phyloP scores from a whole-genome alignment of 208 protist species.

The Herpetomonas tarakana region DNA sequence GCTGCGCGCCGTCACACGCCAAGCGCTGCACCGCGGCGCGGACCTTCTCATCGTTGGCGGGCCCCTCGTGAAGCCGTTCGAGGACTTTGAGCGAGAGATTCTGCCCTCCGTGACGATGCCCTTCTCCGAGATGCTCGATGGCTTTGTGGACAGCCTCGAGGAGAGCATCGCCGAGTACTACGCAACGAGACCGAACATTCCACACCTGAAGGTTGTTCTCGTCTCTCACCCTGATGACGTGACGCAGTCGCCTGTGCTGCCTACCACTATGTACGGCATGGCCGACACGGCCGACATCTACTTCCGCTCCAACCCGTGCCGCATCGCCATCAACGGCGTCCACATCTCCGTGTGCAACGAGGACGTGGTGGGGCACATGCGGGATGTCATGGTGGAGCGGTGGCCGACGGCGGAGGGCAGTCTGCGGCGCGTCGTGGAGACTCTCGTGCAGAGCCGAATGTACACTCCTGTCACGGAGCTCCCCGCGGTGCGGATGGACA shows the following conservation, averaged over 20 bases:
- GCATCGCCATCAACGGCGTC: constrained; percentile 71
- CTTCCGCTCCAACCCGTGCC: constrained; percentile 82
- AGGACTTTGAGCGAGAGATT: constrained; percentile 57
- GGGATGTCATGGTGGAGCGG: constrained; percentile 67
- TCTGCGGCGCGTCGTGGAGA: constrained; percentile 76
- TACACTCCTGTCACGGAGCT: constrained; percentile 71
- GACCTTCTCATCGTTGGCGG: constrained; percentile 83
- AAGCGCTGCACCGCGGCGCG: constrained; percentile 68
- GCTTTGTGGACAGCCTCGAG: constrained; percentile 62
- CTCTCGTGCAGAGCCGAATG: constrained; percentile 58
- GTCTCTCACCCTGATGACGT: constrained; percentile 74
- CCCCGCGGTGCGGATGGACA: constrained; percentile 44
- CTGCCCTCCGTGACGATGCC: constrained; percentile 39
- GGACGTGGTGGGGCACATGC: constrained; percentile 73
- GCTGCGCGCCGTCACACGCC: constrained; percentile 41
- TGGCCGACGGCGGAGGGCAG: constrained; percentile 69
- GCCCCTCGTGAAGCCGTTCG: constrained; percentile 62
- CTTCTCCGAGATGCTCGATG: constrained; percentile 65
- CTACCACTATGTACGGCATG: constrained; percentile 75
- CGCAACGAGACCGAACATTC: constrained; percentile 17
- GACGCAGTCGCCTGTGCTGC: constrained; percentile 77
- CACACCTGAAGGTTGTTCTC: constrained; percentile 67
- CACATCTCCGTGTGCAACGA: constrained; percentile 84
- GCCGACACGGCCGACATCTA: constrained; percentile 53
- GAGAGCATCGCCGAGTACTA: constrained; percentile 65